These are phyloP conservation scores for Myriosclerotinia scirpicola DNA, from an alignment of 2,329 filamentous ascomycete genomes.

Conservation along the genomic window DNA sequence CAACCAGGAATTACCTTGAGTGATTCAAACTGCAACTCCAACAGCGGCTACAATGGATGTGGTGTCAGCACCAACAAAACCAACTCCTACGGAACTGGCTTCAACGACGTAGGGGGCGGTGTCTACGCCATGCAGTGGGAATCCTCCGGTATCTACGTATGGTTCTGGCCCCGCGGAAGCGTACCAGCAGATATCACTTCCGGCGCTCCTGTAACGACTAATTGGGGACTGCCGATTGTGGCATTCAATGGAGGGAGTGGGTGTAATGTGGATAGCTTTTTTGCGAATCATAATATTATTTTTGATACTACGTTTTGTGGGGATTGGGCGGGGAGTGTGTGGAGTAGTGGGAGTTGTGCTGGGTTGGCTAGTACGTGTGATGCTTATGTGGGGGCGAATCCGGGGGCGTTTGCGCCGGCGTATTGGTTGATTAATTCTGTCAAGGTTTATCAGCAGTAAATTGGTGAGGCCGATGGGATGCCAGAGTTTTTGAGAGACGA, in stretches of 20 bases:
- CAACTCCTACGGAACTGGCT: slow-evolving; percentile 63
- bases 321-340: slow-evolving; percentile 8
- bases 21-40: slow-evolving; percentile 56
- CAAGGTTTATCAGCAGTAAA: slow-evolving; percentile 19
- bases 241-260: slow-evolving; percentile 60
- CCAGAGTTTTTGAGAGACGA: too few relatives aligned
- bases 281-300: slow-evolving; percentile 7
- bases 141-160: slow-evolving; percentile 68
- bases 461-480: too few relatives aligned
- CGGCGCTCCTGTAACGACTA: slow-evolving; percentile 59
- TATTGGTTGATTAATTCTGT: slow-evolving; percentile 17
- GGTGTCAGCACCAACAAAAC: slow-evolving; percentile 52
- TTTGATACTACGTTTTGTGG: slow-evolving; percentile 20
- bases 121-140: slow-evolving; percentile 80
- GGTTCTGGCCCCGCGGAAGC: slow-evolving; percentile 70
- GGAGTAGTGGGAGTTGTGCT: slow-evolving; percentile 9
- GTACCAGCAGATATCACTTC: slow-evolving; percentile 64
- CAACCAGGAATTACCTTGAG: slow-evolving; percentile 47
- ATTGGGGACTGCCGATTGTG: slow-evolving; percentile 69
- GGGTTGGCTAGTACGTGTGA: background rate
- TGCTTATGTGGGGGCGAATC: slow-evolving; percentile 15
- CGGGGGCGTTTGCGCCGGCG: background rate
- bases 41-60: slow-evolving; percentile 56
- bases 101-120: slow-evolving; percentile 69
- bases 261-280: slow-evolving; percentile 5